Conservation (phyloP, 257 asterid genomes). For the Orobanche coerulescens region DNA sequence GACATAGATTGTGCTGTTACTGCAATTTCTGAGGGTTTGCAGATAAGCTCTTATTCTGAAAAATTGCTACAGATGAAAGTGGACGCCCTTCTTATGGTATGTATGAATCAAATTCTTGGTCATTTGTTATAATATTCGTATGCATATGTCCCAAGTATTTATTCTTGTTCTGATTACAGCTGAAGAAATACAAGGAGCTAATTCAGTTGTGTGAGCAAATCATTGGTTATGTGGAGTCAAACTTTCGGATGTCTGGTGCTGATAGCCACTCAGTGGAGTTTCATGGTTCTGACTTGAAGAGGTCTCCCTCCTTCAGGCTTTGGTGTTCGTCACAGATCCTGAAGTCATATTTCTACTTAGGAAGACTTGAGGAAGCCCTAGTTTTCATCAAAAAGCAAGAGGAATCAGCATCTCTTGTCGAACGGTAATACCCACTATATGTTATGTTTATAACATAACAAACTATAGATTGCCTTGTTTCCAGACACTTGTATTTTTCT, state of each 20-base stretch:
- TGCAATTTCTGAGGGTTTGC: conserved; percentile 62
- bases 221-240: conserved; percentile 44
- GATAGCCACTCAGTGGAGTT: conserved; percentile 28
- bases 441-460: background rate
- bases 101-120: conserved; percentile 16
- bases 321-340: conserved; percentile 64
- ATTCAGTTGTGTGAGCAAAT: conserved; percentile 62
- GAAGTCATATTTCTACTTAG: conserved; percentile 66
- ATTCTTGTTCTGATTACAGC: conserved; percentile 40
- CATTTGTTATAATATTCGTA: conserved; percentile 6
- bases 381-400: conserved; percentile 69
- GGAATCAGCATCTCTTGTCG: conserved; percentile 33
- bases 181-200: conserved; percentile 74
- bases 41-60: conserved; percentile 61
- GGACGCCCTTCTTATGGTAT: conserved; percentile 78
- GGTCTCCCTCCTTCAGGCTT: conserved; percentile 44
- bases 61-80: conserved; percentile 71
- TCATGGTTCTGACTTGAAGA: conserved; percentile 39
- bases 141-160: conserved; percentile 15
- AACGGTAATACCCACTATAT: conserved; percentile 36
- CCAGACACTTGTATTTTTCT: conserved; percentile 10
- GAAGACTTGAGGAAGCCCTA: conserved; percentile 82
- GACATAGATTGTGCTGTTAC: conserved; percentile 58
- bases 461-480: no score
- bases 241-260: conserved; percentile 28